Conservation (phyloP, 768 basidiomycete species). For the Lentinus tigrinus region DNA sequence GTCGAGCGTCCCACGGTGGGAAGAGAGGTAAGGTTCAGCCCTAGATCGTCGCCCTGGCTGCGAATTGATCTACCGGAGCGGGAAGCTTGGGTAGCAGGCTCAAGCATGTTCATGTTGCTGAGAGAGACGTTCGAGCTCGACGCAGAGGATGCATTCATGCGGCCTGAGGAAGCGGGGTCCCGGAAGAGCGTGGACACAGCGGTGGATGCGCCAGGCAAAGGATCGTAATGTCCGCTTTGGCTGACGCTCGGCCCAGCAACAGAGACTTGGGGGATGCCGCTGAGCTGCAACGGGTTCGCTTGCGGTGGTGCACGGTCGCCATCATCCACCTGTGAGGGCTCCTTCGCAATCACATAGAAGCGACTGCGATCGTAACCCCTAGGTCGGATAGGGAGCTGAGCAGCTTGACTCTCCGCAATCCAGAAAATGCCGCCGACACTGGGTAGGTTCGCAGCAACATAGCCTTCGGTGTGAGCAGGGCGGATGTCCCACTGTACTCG, state of each 20-base stretch:
- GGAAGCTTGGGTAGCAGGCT: background rate
- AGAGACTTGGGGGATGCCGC: background rate
- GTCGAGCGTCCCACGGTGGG: background rate
- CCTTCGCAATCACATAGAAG: conserved; percentile 10
- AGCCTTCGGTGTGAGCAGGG: conserved; percentile 1
- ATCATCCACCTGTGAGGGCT: conserved; percentile 10
- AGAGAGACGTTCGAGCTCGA: background rate
- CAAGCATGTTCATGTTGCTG: background rate
- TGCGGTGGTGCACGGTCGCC: conserved; percentile 8
- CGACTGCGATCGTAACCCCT: conserved; percentile 2
- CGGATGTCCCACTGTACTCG: background rate
- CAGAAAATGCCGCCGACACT: background rate
- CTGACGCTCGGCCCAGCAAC: conserved; percentile 5
- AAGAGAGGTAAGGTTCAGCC: background rate
- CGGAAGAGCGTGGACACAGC: background rate
- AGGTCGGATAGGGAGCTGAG: conserved; percentile 1
- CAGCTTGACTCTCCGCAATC: conserved; percentile 1
- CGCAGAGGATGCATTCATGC: background rate
- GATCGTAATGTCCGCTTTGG: background rate
- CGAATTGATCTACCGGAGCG: background rate
- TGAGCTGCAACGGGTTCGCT: conserved; percentile 23
- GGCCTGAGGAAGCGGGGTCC: background rate
- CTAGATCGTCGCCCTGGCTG: background rate
- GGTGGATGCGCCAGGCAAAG: background rate
- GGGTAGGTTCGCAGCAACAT: background rate